These are phyloP conservation scores for Cyanodermella asteris DNA, from an alignment of 2,329 filamentous ascomycete species.

Conservation along the genomic window DNA sequence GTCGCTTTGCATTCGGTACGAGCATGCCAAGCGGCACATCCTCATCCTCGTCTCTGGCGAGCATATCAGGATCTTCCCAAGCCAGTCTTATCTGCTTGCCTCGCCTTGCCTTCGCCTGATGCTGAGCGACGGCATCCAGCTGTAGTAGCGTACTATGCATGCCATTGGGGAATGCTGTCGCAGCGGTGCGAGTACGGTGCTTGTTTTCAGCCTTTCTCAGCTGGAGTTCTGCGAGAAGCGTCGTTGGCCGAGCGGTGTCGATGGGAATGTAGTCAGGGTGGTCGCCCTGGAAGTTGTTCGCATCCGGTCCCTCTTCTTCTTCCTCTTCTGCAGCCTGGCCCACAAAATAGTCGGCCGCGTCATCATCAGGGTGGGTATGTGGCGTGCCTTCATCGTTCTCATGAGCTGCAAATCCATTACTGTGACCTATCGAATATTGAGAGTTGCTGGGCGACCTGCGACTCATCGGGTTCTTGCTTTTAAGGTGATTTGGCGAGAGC, in stretches of 20 bases:
- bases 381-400: constrained; percentile 5
- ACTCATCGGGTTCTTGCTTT: constrained; percentile 7
- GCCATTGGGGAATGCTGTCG: constrained; percentile 45
- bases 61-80: constrained; percentile 51
- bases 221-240: constrained; percentile 77
- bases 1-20: constrained; percentile 28
- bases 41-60: constrained; percentile 43
- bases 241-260: constrained; percentile 38
- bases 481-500: constrained; percentile 8
- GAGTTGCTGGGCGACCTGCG: constrained; percentile 5
- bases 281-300: no score
- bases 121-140: constrained; percentile 72
- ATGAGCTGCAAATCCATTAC: constrained; percentile 4
- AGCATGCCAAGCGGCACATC: constrained; percentile 77
- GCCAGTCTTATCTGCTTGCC: constrained; percentile 64
- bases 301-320: constrained; percentile 22
- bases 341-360: constrained; percentile 1
- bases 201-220: constrained; percentile 77
- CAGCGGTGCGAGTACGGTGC: constrained; percentile 48
- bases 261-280: constrained; percentile 11
- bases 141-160: constrained; percentile 79
- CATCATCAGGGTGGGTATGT: constrained; percentile 1
- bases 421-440: constrained; percentile 1
- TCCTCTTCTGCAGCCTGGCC: constrained; percentile 17
- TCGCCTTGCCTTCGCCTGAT: constrained; percentile 53